Base-by-base conservation (phyloP, 805 yeast species). In the Grigorovia yakushimaensis region DNA sequence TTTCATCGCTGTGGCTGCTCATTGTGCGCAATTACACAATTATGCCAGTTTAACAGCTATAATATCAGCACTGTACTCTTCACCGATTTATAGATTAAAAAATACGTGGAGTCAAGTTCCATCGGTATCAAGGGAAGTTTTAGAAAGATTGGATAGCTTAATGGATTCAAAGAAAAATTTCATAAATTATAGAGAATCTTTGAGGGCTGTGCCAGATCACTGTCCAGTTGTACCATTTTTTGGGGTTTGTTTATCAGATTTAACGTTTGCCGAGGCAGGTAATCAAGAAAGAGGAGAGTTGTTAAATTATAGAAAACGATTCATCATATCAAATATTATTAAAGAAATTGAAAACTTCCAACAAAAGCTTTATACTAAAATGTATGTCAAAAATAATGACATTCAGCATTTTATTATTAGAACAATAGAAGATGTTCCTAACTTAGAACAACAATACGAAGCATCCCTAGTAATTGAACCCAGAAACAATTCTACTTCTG, bases 1-100 rank as follows among this genome's bases (percentile, higher is more conserved):
- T 64, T 87, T 87, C 61, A 83, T 91, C 39, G 74, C 74, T 33
- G 84, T 87, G 27, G 95, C 96, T 1, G 88, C 83, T 50, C 77
- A 78, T 57, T 79, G 95, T 59, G 72, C 85, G 22, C 75, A 73
- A 49, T 68, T 85, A 57, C 84, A 87, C 59, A 91, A 91, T 61
- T 91, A 80, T 60, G 83, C 94, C 7, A 80, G 94, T 5, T 82
- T 91, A 91, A 89, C 96, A 5, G 96, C 97, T 1, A 79, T 91
- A 41, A 78, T 89, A 20, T 84, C 95, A 20, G 95, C 95, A 0
- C 68, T 91, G 38, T 81, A 83, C 53, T 83, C 95, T 1, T 84
- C 96, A 0, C 89, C 96, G 11, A 78, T 91, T 44, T 86, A 84
- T 60, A 71, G 98, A 48, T 72, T 91, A 56, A 82, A 82, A 57